Base-by-base conservation (phyloP, 2,329 filamentous ascomycete species). In the Ophidiomyces ophidiicola region DNA sequence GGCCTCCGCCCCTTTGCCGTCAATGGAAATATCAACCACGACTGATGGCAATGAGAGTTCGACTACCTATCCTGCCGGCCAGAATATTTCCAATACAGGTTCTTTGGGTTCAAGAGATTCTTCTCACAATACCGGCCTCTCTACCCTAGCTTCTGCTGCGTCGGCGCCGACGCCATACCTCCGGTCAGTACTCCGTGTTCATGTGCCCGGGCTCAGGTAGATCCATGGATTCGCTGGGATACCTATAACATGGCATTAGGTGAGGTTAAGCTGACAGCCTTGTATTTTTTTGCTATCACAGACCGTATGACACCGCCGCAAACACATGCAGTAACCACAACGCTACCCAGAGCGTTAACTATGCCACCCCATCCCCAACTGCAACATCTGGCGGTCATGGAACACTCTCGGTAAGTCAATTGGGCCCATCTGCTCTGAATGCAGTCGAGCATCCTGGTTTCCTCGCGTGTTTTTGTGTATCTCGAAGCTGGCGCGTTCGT, bases 361-460 rank as follows among this genome's bases (percentile, higher is more conserved):
- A 74, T 57, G 68, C 72, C 51, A 77, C 73, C 47, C 73, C 74
- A 48, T 77, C 76, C 32, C 75, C 76, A 33, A 74, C 76, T 44
- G 73, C 73, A 28, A 79, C 76, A 28, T 72, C 74, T 45, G 76
- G 73, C 48, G 76, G 76, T 38, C 74, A 76, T 55, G 72, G 71
- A 46, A 63, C 57, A 46, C 59, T 55, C 46, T 61, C 61, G 39
- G 60, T 66, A 50, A 62, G 62, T 64, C 14, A 33, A 46, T 50
- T 41, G 36, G 17, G 24, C 41, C 41, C 30, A 32, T 25, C 21
- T 30, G 23, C 19, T 29, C 8, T 17, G 5, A 5, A 11, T 3
- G 6, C 12, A 15, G 3, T 19, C 28, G 29, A 44, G 46, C 36
- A 36, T 28, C 15, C 36, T 44, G 41, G 14, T 37, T n/a, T 35